Evolutionary conservation across 1,284 basidiomycete species (phyloP).

Genomic region (Coriolopsis trogii): DNA sequence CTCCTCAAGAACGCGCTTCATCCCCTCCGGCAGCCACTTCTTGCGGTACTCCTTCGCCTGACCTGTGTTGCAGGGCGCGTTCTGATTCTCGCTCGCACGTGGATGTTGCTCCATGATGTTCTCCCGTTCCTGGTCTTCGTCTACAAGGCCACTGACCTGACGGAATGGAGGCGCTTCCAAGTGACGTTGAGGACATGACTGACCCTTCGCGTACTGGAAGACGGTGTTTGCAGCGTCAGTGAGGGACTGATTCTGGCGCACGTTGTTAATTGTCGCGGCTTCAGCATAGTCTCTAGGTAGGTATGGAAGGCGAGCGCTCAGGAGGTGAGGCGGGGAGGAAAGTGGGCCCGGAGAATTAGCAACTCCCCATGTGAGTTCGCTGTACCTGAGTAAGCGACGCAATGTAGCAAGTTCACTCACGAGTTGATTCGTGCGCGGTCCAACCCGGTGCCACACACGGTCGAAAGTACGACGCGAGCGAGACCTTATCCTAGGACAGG

Average conservation of each 20-base stretch:
- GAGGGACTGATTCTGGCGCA: too few relatives aligned
- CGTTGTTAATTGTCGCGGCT: too few relatives aligned
- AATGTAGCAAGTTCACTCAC: slow-evolving; percentile 89
- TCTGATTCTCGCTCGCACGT: slow-evolving; percentile 2
- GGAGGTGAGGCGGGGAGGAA: slow-evolving; percentile 91
- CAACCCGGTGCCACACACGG: slow-evolving; percentile 96
- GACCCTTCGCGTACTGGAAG: too few relatives aligned
- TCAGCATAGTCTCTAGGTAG: too few relatives aligned
- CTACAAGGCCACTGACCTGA: too few relatives aligned
- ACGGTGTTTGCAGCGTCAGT: too few relatives aligned
- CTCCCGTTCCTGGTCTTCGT: too few relatives aligned
- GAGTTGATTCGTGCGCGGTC: slow-evolving; percentile 89
- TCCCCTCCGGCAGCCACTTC: slow-evolving; percentile 75
- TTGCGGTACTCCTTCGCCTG: slow-evolving; percentile 22
- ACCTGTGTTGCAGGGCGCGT: slow-evolving; percentile 21
- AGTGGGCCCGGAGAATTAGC: slow-evolving; percentile 38
- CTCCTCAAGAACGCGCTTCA: slow-evolving; percentile 91
- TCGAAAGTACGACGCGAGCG: slow-evolving; percentile 90
- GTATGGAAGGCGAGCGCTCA: slow-evolving; percentile 91
- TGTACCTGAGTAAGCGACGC: slow-evolving; percentile 80
- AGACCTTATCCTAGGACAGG: slow-evolving; percentile 89
- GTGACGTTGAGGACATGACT: too few relatives aligned
- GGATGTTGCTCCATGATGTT: slow-evolving; percentile 51
- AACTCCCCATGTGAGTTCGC: too few relatives aligned
- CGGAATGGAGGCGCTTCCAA: too few relatives aligned